Evolutionary conservation across 116 monocot genomes (phyloP), one percentile per base, ranked within the genome.

Genomic region (Trichopus zeylanicus): DNA sequence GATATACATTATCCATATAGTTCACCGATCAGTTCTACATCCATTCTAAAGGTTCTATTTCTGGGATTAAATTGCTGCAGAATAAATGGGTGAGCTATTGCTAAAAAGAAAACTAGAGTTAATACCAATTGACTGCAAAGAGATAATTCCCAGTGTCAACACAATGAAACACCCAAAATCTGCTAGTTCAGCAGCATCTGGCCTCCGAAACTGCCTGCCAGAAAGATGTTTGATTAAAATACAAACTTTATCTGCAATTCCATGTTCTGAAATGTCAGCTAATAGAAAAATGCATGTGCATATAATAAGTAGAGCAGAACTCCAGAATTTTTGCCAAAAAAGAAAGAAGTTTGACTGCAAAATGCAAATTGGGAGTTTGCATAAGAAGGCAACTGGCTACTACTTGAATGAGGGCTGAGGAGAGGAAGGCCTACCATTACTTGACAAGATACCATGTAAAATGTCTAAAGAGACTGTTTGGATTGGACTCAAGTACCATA

Each of bases 91-190:
- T 5, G 10, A 35, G 34, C 5, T 35, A 35, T 35, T 35, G 34
- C 1, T 29, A 57, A 73, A 37, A 30, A 31, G 61, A 10, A 26
- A 55, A 15, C 15, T 32, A 28, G 52, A 32, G 26, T 53, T 13
- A 64, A 25, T 18, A 95, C 95, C 95, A 74, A 79, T 84, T 67
- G 69, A 57, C 56, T 95, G 87, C 55, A 95, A 71, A 62, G 76
- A 72, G 55, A 31, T 27, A 19, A 95, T 75, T 59, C 95, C 95
- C 66, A 68, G 60, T 53, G 64, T 74, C 71, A 95, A 74, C 27
- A 95, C 84, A 51, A 79, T 27, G 47, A 95, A 86, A 66, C 87
- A 90, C 51, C 90, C 91, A 87, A 83, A 79, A 79, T 95, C 95
- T 47, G 90, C 81, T 54, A 95, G 68, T 31, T 90, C 95, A 63